These are phyloP conservation scores for Uronychia setigera DNA, from an alignment of 73 alveolate genomes.

Conservation along the genomic window DNA sequence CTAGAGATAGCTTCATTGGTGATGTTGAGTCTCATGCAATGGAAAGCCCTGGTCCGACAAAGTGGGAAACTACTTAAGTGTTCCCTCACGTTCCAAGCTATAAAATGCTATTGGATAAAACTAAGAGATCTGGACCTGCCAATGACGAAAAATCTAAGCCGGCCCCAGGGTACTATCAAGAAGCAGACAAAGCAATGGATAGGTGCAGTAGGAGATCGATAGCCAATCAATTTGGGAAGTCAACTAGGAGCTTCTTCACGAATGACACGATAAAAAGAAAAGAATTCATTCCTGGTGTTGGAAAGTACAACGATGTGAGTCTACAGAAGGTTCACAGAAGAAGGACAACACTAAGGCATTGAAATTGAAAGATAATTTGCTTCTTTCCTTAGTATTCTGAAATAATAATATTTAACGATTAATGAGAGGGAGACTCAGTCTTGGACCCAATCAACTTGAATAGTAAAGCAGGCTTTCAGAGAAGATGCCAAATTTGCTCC, in stretches of 20 bases:
- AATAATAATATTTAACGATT: too few relatives aligned
- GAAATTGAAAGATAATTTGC: neutral
- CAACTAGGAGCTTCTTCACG: neutral
- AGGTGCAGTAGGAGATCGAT: neutral
- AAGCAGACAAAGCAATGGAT: neutral
- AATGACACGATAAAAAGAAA: too few relatives aligned
- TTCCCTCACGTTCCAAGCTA: neutral
- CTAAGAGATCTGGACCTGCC: neutral
- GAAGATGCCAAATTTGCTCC: neutral
- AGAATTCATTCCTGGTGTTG: neutral
- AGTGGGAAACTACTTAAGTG: neutral
- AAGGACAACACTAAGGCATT: neutral
- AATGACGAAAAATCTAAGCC: neutral
- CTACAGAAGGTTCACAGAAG: neutral
- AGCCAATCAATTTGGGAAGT: neutral
- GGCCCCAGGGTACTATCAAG: neutral
- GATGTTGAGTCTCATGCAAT: neutral
- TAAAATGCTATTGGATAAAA: neutral
- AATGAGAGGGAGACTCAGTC: neutral
- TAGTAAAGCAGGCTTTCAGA: neutral
- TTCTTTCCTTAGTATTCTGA: neutral
- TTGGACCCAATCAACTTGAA: neutral
- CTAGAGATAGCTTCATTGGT: neutral
- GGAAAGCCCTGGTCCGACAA: neutral
- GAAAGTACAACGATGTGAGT: neutral